phyloP scores from a whole-genome alignment of 179 eudicot genomes.

The Silene coronaria region DNA sequence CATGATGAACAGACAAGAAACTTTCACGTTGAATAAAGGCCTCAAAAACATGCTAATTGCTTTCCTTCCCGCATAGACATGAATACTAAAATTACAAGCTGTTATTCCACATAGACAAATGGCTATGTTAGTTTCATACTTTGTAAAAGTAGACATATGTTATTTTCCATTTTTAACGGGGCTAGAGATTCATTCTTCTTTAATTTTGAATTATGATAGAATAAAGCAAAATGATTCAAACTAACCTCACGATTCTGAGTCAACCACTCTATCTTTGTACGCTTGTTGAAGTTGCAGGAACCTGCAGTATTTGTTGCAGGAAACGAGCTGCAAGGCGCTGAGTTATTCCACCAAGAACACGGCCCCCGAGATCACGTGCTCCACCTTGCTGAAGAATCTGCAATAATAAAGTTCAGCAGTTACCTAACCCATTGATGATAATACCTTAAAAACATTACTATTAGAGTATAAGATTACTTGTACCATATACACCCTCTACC shows the following conservation, averaged over 20 bases:
- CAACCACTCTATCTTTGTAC: slow-evolving; percentile 12
- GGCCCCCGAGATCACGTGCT: slow-evolving; percentile 79
- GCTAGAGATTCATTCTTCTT: not conserved
- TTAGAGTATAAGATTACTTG: not conserved
- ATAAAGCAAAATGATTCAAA: not conserved
- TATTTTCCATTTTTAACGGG: not conserved
- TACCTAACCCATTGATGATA: not conserved
- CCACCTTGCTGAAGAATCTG: slow-evolving; percentile 89
- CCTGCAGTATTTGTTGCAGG: slow-evolving; percentile 79
- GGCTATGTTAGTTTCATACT: slow-evolving; percentile 4
- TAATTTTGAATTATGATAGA: not conserved
- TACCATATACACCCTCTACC: not conserved
- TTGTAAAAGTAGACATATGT: not conserved
- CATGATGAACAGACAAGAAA: not conserved
- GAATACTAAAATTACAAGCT: not conserved
- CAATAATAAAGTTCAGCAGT: slow-evolving; percentile 5
- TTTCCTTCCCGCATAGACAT: not conserved
- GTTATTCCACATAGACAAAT: not conserved
- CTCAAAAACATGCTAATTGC: not conserved
- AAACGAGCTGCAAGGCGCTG: slow-evolving; percentile 94
- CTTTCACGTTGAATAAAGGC: not conserved
- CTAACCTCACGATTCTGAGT: slow-evolving; percentile 13
- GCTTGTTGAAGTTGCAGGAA: slow-evolving; percentile 39
- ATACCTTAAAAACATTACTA: not conserved
- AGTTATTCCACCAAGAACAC: slow-evolving; percentile 80